These are phyloP conservation scores for Botrytis pseudocinerea DNA, from an alignment of 2,329 filamentous ascomycete genomes.

Conservation along the genomic window DNA sequence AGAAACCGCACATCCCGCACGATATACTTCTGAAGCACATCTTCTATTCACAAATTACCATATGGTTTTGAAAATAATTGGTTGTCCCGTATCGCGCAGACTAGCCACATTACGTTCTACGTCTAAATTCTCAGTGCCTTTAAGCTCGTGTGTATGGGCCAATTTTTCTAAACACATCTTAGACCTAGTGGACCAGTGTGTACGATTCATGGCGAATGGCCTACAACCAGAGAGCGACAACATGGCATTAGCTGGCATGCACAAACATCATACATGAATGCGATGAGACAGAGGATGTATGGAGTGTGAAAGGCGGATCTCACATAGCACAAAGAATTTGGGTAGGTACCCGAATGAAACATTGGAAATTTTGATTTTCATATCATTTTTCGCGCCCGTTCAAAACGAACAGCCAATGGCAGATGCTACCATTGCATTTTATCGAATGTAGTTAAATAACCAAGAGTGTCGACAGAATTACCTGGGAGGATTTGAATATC, in stretches of 20 bases:
- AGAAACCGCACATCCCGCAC: neutral
- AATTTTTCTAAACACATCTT: neutral
- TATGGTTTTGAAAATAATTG: neutral
- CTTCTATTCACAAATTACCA: neutral
- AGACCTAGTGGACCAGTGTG: no score
- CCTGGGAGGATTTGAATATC: neutral
- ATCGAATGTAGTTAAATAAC: neutral
- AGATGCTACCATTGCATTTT: neutral
- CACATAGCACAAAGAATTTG: neutral
- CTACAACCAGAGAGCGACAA: neutral
- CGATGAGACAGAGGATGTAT: neutral
- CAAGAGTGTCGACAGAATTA: neutral
- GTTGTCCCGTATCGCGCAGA: neutral
- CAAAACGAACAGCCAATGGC: neutral
- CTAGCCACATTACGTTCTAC: neutral
- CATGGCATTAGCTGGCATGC: neutral
- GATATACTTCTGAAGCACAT: neutral
- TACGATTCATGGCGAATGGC: neutral
- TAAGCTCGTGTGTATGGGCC: neutral
- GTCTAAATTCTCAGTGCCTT: neutral
- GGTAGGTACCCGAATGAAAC: neutral
- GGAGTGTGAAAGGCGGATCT: neutral
- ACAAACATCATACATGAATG: neutral
- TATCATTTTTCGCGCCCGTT: neutral
- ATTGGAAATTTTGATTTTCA: neutral